Evolutionary conservation across 2,329 filamentous ascomycete genomes (phyloP).

Genomic region (Phyllosticta capitalensis): DNA sequence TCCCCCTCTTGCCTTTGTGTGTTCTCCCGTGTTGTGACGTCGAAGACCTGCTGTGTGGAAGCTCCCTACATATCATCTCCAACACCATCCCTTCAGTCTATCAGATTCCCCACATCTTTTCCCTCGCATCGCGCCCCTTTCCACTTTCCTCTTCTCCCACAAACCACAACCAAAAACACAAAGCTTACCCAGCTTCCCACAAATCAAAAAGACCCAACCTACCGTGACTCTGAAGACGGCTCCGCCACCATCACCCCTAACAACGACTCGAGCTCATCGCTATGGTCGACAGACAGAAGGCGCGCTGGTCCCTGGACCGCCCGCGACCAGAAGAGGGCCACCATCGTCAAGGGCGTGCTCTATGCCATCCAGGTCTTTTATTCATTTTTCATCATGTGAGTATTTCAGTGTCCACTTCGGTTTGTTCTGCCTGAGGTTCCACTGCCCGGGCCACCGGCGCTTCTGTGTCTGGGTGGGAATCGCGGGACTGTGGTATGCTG

Average conservation of each 20-base stretch:
- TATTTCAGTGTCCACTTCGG: conserved; percentile 19
- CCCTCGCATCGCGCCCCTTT: neutral
- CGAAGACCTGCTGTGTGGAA: neutral
- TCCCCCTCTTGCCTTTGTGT: neutral
- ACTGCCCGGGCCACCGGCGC: neutral
- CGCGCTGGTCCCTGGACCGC: conserved; percentile 9
- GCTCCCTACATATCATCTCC: neutral
- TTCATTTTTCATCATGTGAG: conserved; percentile 98
- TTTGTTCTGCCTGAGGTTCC: neutral
- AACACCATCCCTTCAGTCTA: neutral
- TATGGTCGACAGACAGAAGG: conserved; percentile 57
- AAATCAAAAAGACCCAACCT: conserved; percentile 9
- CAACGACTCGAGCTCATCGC: conserved; percentile 55
- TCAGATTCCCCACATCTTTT: neutral
- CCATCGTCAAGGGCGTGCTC: conserved; percentile 68
- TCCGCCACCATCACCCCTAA: conserved; percentile 6
- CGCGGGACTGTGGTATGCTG: neutral
- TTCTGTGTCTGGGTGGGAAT: neutral
- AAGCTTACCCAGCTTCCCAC: neutral
- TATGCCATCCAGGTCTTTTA: conserved; percentile 97
- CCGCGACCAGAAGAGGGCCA: conserved; percentile 53
- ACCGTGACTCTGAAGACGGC: conserved; percentile 14
- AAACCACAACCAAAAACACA: neutral
- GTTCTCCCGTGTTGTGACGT: neutral
- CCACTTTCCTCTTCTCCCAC: neutral